phyloP scores from a whole-genome alignment of 495 filamentous ascomycete genomes.

The Penicillium pancosmium region DNA sequence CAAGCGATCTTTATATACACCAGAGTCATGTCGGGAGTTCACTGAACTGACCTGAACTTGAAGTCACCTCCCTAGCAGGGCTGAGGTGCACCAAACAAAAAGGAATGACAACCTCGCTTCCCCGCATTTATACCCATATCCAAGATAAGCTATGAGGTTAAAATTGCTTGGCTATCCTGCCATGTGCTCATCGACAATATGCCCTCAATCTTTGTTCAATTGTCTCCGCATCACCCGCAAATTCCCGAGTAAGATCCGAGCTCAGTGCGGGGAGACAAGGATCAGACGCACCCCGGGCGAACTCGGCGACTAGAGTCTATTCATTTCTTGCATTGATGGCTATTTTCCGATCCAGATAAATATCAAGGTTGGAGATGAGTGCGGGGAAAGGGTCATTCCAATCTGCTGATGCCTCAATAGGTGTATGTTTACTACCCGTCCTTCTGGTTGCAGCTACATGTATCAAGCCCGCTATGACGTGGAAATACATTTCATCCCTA shows the following conservation, averaged over 20 bases:
- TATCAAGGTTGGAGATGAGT: neutral
- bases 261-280: neutral
- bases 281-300: neutral
- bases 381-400: neutral
- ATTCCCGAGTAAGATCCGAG: neutral
- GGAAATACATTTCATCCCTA: no score
- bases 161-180: neutral
- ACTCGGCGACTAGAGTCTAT: neutral
- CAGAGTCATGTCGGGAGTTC: no score
- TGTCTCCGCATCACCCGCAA: slow-evolving; percentile 1
- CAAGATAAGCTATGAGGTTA: neutral
- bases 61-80: no score
- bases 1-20: no score
- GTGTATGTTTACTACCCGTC: no score
- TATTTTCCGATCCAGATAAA: neutral
- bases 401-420: no score
- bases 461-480: no score
- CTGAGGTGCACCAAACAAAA: no score
- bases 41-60: no score
- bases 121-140: neutral
- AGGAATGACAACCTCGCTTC: neutral
- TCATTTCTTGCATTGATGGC: neutral
- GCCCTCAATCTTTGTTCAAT: neutral
- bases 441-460: no score
- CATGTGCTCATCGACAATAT: neutral